Conservation (phyloP, 73 alveolate species). For the Paramecium tetraurelia region DNA sequence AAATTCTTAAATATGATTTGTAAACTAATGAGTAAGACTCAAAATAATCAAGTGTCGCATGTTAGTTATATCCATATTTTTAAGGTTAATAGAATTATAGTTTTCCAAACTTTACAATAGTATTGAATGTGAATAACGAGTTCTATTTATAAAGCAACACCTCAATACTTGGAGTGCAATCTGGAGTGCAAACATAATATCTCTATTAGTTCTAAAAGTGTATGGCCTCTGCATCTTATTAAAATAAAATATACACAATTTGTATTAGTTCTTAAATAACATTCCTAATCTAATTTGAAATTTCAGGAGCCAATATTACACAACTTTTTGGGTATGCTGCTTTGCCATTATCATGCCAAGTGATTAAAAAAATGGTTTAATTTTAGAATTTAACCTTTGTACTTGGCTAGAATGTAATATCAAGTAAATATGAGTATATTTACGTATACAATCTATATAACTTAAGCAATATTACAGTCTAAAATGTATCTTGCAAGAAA, state of each 20-base stretch:
- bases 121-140: background rate
- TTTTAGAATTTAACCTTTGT: background rate
- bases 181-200: background rate
- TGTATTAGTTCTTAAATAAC: background rate
- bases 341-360: background rate
- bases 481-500: background rate
- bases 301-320: background rate
- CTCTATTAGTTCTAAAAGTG: background rate
- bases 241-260: background rate
- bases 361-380: background rate
- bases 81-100: background rate
- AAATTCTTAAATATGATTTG: background rate
- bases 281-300: background rate
- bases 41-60: background rate
- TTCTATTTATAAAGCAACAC: background rate
- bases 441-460: background rate
- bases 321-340: background rate
- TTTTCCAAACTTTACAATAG: background rate
- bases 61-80: background rate
- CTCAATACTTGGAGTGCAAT: background rate
- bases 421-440: background rate
- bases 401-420: background rate
- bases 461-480: background rate
- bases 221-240: background rate
- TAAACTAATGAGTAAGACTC: background rate